Base-by-base conservation (phyloP, 1,284 basidiomycete species). In the Crepidotus sp. region DNA sequence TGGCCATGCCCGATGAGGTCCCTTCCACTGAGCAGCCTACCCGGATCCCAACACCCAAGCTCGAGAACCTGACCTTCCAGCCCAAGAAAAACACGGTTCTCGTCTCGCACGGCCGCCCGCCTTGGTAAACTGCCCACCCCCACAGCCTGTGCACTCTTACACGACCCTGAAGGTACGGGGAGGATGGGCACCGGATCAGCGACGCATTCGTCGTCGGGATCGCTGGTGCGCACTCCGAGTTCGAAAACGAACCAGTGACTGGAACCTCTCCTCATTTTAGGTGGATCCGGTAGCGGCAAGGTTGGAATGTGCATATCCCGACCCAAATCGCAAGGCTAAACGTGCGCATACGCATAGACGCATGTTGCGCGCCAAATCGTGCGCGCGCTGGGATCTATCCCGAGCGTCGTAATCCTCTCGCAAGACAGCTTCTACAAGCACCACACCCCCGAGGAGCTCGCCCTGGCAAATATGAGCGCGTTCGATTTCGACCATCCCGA, bases 401-500 rank as follows among this genome's bases (percentile, higher is more conserved):
- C 92, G 0, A 86, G 86, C 18, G 84, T 95, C 32, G 77, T 93
- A 37, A 94, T 96, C 54, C 65, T 96, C 40, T 90, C 86, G 21
- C 89, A 44, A 22, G 42, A 44, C 10, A 45, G 89, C 55, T 98
- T 98, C 65, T 98, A 98, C 67, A 89, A 84, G 55, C 38, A 9
- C 15, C 86, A 93, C 55, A 75, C 75, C 0, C 70, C 74, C 1
- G 88, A 93, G 57, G 81, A 98, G 64, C 70, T 90, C 15, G 72
- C 71, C 18, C 69, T 86, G 11, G 95, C 95, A 0, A 84, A 90
- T 61, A 73, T 79, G n/a, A 93, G 83, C 56, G 71, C 84, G 49
- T 76, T 88, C 53, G 93, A 98, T 61, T 87, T 98, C 62, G 95
- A 98, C 59, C 90, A 93, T 57, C 95, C 95, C 3, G 78, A 90